Percentiles rank a stretch among this genome's conserved stretches.
phyloP scores from a whole-genome alignment of 225 moss, liverwort and hornwort genomes.

The Bryum argenteum region DNA sequence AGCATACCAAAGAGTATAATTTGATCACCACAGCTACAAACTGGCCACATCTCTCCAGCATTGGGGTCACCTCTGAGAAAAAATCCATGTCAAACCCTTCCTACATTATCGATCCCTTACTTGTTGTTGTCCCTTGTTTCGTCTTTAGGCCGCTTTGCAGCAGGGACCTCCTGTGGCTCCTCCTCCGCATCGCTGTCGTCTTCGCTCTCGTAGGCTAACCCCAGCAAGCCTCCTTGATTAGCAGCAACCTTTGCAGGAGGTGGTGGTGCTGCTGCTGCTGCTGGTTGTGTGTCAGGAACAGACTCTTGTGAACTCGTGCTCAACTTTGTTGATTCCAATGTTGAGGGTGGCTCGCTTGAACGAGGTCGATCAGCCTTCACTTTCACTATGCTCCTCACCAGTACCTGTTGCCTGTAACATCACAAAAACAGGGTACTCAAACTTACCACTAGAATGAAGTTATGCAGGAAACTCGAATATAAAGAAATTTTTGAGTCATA shows the following conservation, averaged over 20 bases:
- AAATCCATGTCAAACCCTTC: conserved; percentile 39
- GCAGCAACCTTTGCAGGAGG: conserved; percentile 29
- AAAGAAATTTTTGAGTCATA: too few species aligned
- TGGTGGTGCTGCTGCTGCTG: conserved; percentile 13
- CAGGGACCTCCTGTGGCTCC: conserved; percentile 42
- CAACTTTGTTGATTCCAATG: conserved; percentile 52
- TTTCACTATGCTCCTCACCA: conserved; percentile 89
- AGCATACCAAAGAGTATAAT: conserved; percentile 3
- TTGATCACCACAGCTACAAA: conserved; percentile 27
- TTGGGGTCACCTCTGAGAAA: conserved; percentile 19
- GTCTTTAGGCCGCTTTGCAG: conserved; percentile 36
- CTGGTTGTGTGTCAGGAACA: conserved; percentile 39
- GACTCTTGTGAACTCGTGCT: conserved; percentile 46
- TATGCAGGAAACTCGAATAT: too few species aligned
- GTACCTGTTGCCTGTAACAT: conserved; percentile 74
- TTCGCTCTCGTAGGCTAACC: conserved; percentile 89
- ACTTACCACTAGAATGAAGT: too few species aligned
- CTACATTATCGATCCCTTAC: conserved; percentile 21
- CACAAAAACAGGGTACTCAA: background rate
- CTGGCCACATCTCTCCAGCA: conserved; percentile 1
- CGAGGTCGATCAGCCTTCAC: conserved; percentile 88
- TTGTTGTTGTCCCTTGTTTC: conserved; percentile 22
- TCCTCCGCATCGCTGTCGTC: conserved; percentile 52
- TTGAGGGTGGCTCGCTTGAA: conserved; percentile 46
- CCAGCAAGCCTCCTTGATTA: conserved; percentile 67